Conservation (phyloP, 495 filamentous ascomycete genomes). For the Trichoderma virens region DNA sequence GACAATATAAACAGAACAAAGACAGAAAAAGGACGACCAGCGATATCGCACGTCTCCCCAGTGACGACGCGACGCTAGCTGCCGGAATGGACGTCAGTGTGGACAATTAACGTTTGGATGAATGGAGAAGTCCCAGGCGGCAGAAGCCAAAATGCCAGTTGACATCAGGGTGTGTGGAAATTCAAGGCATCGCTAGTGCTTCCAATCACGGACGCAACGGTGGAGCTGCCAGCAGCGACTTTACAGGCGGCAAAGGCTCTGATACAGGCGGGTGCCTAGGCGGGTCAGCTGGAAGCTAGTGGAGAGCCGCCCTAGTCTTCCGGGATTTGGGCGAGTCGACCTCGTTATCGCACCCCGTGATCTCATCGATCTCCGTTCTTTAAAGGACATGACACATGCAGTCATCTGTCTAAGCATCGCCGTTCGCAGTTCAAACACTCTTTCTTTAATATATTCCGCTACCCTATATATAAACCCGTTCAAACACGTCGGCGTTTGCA, state of each 20-base stretch:
- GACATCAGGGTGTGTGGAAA: too few species aligned
- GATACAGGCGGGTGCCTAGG: not conserved
- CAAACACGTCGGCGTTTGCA: too few species aligned
- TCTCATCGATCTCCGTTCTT: not conserved
- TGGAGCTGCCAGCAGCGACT: not conserved
- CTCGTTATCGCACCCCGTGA: conserved; percentile 7
- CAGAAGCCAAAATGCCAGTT: too few species aligned
- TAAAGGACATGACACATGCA: not conserved
- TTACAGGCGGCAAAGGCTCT: too few species aligned
- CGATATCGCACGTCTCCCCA: not conserved
- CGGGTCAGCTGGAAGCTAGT: not conserved
- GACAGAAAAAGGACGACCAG: not conserved
- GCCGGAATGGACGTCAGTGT: not conserved
- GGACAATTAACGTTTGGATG: too few species aligned
- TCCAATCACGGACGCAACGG: not conserved
- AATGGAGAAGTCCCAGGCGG: too few species aligned
- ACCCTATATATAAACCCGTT: not conserved
- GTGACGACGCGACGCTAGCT: not conserved
- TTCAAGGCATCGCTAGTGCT: too few species aligned
- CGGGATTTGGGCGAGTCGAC: not conserved
- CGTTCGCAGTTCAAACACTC: too few species aligned
- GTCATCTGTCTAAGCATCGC: not conserved
- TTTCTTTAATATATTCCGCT: not conserved
- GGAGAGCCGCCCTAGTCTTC: not conserved
- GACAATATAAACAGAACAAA: not conserved